Evolutionary conservation across 2,329 filamentous ascomycete species (phyloP).

Genomic region (Zymoseptoria crescenta): DNA sequence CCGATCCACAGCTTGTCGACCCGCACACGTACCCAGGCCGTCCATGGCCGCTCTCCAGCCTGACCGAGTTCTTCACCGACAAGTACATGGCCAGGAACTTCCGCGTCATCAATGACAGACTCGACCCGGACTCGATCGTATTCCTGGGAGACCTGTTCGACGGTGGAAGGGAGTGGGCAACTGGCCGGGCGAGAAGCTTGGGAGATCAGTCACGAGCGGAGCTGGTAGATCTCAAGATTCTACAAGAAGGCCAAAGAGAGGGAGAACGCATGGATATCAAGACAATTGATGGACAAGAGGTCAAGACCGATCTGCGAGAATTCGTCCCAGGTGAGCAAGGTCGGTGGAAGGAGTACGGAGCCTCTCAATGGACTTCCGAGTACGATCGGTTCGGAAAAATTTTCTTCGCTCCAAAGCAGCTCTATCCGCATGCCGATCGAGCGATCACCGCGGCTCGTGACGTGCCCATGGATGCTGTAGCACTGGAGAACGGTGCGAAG

Average conservation of each 20-base stretch:
- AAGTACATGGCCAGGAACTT: slow-evolving; percentile 83
- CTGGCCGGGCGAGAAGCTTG: slow-evolving; percentile 38
- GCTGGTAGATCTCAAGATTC: slow-evolving; percentile 15
- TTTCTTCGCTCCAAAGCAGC: slow-evolving; percentile 51
- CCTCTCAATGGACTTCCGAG: slow-evolving; percentile 78
- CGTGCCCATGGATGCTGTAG: slow-evolving; percentile 14
- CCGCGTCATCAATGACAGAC: slow-evolving; percentile 61
- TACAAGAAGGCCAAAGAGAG: slow-evolving; percentile 14
- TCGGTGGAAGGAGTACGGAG: slow-evolving; percentile 61
- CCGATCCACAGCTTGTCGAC: slow-evolving; percentile 87
- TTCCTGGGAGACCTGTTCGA: slow-evolving; percentile 95
- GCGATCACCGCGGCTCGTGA: slow-evolving; percentile 18
- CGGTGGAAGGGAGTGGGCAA: slow-evolving; percentile 90
- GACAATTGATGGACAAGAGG: slow-evolving; percentile 5
- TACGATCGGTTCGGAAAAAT: slow-evolving; percentile 80
- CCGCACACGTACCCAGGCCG: slow-evolving; percentile 90
- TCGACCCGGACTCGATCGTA: slow-evolving; percentile 80
- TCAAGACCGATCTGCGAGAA: slow-evolving; percentile 17
- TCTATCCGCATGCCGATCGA: slow-evolving; percentile 22
- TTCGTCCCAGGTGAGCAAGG: slow-evolving; percentile 27
- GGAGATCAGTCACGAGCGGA: slow-evolving; percentile 15
- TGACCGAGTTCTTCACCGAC: slow-evolving; percentile 71
- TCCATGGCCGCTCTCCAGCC: slow-evolving; percentile 59
- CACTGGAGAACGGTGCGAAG: slow-evolving; percentile 33
- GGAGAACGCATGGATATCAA: slow-evolving; percentile 12